phyloP scores from a whole-genome alignment of 495 filamentous ascomycete genomes.

The Talaromyces liani region DNA sequence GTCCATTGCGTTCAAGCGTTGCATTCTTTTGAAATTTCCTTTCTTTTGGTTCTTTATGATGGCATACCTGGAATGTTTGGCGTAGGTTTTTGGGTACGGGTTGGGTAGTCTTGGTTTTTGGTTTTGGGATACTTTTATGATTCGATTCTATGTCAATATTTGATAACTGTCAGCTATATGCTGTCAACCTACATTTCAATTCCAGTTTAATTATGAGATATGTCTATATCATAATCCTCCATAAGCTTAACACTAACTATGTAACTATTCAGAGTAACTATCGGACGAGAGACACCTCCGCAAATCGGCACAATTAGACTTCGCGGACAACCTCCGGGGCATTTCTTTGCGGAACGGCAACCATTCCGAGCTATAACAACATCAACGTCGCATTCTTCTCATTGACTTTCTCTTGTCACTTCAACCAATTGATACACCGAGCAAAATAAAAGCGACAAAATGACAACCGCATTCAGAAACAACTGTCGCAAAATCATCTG shows the following conservation, averaged over 20 bases:
- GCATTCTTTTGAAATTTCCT: conserved; percentile 9
- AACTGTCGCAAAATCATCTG: conserved; percentile 87
- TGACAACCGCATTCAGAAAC: conserved; percentile 51
- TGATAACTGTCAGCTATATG: background rate
- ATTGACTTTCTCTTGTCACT: background rate
- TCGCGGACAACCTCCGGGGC: background rate
- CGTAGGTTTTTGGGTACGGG: background rate
- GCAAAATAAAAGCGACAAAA: background rate
- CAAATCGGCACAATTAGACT: conserved; percentile 6
- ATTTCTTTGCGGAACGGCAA: background rate
- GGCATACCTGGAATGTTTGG: conserved; percentile 6
- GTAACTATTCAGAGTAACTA: background rate
- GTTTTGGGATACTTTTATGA: background rate
- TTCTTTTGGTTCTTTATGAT: background rate
- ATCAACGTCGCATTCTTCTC: background rate
- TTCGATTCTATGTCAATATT: conserved; percentile 8
- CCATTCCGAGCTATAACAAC: background rate
- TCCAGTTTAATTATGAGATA: background rate
- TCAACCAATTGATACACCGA: background rate
- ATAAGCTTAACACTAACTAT: background rate
- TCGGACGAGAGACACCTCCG: background rate
- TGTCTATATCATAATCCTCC: background rate
- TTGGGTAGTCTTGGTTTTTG: background rate
- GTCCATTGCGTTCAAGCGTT: conserved; percentile 12
- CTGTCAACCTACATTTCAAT: background rate